Conservation (phyloP, 371 early-diverging fungal genomes). For the Mucor mucedo region DNA sequence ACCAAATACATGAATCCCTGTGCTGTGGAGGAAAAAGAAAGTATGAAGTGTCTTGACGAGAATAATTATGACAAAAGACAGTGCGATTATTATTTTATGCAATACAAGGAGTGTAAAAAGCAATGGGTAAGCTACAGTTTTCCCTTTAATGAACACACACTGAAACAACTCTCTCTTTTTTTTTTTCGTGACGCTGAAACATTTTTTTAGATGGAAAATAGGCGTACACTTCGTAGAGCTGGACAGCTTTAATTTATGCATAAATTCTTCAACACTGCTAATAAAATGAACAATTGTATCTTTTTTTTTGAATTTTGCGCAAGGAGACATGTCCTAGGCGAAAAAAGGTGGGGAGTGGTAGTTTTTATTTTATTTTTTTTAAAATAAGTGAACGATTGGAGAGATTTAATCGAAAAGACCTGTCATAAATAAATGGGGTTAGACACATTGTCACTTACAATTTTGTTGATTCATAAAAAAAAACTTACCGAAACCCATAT, state of each 20-base stretch:
- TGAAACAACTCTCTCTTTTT: no score
- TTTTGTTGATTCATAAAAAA: neutral
- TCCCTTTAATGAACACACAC: no score
- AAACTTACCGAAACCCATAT: constrained; percentile 86
- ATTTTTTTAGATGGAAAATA: constrained; percentile 38
- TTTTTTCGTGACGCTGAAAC: neutral
- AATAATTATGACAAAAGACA: constrained; percentile 65
- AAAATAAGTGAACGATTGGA: constrained; percentile 21
- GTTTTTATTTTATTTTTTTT: constrained; percentile 5
- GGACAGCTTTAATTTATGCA: constrained; percentile 34
- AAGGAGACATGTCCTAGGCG: neutral
- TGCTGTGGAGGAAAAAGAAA: constrained; percentile 61
- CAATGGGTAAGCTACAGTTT: constrained; percentile 58
- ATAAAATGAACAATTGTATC: neutral
- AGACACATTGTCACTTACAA: neutral
- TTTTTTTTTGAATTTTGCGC: constrained; percentile 8
- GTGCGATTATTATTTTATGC: constrained; percentile 65
- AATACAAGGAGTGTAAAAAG: constrained; percentile 72
- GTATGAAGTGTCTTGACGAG: constrained; percentile 67
- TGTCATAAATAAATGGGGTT: constrained; percentile 8
- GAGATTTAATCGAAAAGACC: constrained; percentile 86
- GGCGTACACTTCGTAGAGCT: constrained; percentile 44
- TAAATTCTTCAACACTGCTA: neutral
- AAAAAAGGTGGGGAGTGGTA: neutral
- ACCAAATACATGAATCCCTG: constrained; percentile 73